phyloP scores from a whole-genome alignment of 495 filamentous ascomycete genomes.

The Aspergillus saccharolyticus region DNA sequence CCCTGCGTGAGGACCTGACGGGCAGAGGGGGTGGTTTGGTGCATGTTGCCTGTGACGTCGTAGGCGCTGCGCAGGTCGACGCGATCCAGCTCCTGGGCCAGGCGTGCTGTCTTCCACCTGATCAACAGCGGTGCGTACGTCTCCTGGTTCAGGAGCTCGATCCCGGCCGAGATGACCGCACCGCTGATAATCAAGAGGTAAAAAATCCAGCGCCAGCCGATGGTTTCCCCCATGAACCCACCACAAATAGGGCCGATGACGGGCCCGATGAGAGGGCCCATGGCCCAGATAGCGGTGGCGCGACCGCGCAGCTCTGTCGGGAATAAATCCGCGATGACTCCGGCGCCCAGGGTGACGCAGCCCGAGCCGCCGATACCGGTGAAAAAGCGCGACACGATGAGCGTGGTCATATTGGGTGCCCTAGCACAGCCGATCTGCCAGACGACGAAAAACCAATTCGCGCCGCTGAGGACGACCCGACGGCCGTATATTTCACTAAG shows the following conservation, averaged over 20 bases:
- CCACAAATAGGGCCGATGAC: slow-evolving; percentile 37
- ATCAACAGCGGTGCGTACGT: slow-evolving; percentile 69
- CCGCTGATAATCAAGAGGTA: slow-evolving; percentile 42
- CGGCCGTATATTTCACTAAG: slow-evolving; percentile 42
- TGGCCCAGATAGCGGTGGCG: slow-evolving; percentile 52
- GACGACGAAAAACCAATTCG: slow-evolving; percentile 40
- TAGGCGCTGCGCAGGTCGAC: neutral
- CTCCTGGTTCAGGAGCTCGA: slow-evolving; percentile 45
- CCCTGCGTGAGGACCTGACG: neutral
- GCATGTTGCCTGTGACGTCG: neutral
- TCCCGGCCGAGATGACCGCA: slow-evolving; percentile 23
- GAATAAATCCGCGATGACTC: slow-evolving; percentile 59
- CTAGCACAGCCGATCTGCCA: slow-evolving; percentile 69
- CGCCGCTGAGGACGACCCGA: slow-evolving; percentile 29
- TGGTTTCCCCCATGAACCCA: slow-evolving; percentile 47
- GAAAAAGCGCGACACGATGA: slow-evolving; percentile 63
- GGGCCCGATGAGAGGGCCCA: slow-evolving; percentile 28
- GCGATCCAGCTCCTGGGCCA: neutral
- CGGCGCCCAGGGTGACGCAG: slow-evolving; percentile 40
- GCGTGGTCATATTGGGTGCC: slow-evolving; percentile 48
- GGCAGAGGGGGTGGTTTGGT: neutral
- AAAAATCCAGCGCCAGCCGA: slow-evolving; percentile 56
- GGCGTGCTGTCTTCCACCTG: slow-evolving; percentile 14
- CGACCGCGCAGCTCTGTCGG: slow-evolving; percentile 49
- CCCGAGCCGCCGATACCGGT: slow-evolving; percentile 56